phyloP scores from a whole-genome alignment of 352 stramenopile genomes.

The Phytophthora pini region DNA sequence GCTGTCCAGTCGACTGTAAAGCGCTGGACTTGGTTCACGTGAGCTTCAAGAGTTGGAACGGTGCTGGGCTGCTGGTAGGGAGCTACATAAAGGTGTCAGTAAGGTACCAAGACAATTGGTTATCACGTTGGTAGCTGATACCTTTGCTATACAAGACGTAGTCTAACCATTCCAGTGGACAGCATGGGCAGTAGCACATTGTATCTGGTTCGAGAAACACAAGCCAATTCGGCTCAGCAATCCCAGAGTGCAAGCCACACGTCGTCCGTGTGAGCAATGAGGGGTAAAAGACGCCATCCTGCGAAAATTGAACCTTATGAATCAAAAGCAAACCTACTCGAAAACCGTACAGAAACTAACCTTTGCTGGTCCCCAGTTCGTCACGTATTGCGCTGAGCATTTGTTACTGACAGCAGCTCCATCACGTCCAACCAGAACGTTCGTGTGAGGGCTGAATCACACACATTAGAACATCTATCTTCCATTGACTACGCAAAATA shows the following conservation, averaged over 20 bases:
- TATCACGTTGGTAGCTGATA: conserved; percentile 14
- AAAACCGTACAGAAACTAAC: conserved; percentile 22
- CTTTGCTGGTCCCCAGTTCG: conserved; percentile 71
- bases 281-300: conserved; percentile 67
- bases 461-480: not conserved
- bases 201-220: conserved; percentile 49
- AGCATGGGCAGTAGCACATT: conserved; percentile 85
- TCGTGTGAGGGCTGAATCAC: conserved; percentile 64
- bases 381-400: conserved; percentile 67
- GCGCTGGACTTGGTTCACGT: conserved; percentile 55
- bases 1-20: conserved; percentile 78
- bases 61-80: conserved; percentile 76
- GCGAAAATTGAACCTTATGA: not conserved
- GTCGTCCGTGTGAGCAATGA: conserved; percentile 59
- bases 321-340: not conserved
- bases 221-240: conserved; percentile 26
- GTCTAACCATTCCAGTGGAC: conserved; percentile 83
- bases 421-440: conserved; percentile 82
- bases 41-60: conserved; percentile 60
- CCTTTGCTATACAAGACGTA: conserved; percentile 82
- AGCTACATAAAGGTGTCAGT: conserved; percentile 22
- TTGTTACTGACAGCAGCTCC: conserved; percentile 79
- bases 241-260: conserved; percentile 38
- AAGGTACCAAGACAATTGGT: no score
- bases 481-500: not conserved